Evolutionary conservation across 2,329 filamentous ascomycete genomes (phyloP).

Genomic region (Neopestalotiopsis sp.): DNA sequence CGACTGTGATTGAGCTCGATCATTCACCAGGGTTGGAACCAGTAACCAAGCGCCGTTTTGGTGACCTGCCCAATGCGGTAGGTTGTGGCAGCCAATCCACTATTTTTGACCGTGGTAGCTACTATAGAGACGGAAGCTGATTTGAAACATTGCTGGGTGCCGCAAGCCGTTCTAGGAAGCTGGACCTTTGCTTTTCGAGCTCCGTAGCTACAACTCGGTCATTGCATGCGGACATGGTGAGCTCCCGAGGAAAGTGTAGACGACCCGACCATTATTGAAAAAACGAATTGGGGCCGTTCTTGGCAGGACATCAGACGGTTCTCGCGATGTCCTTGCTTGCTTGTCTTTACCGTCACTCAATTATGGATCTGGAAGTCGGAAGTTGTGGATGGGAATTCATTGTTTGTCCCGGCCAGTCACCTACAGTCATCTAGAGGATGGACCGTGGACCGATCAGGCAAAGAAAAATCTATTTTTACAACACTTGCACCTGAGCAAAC

Average conservation of each 20-base stretch:
- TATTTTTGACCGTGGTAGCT: not conserved
- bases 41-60: not conserved
- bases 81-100: conserved; percentile 1
- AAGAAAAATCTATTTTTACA: not conserved
- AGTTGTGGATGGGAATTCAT: not conserved
- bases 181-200: not conserved
- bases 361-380: not conserved
- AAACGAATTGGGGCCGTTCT: not conserved
- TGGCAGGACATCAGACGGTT: not conserved
- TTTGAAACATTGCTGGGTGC: not conserved
- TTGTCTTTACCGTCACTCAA: not conserved
- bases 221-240: not conserved
- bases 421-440: not conserved
- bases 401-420: not conserved
- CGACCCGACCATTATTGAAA: not conserved
- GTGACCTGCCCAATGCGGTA: not conserved
- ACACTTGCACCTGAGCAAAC: not conserved
- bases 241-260: not conserved
- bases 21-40: not conserved
- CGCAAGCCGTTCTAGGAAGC: not conserved
- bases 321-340: not conserved
- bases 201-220: not conserved
- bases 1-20: not conserved
- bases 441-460: not conserved
- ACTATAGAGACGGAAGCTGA: not conserved